Base-by-base conservation (phyloP, 768 basidiomycete genomes). In the Macrolepiota fuliginosa region DNA sequence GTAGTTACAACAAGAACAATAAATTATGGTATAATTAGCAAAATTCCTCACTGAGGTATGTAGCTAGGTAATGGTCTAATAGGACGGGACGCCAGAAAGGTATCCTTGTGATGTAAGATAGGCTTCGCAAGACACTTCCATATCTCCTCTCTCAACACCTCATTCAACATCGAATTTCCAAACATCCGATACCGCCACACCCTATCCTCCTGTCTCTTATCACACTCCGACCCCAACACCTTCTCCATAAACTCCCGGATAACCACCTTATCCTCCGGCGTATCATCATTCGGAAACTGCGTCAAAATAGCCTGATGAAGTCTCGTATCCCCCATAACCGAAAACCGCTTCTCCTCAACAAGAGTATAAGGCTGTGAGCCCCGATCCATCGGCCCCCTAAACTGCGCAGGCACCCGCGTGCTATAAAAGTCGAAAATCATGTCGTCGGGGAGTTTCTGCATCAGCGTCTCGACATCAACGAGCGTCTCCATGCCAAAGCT, bases 241-340 rank as follows among this genome's bases (percentile, higher is more conserved):
- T 65, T 60, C 3, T 72, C 69, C 71, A 77, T 72, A 53, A 77
- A 73, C 1, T 55, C 50, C 17, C 50, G 63, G 12, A 78, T 63
- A 1, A 63, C 35, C 2, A 36, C 40, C 3, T 58, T 35, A 36
- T 67, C 65, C 9, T 62, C 46, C 11, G 49, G 25, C 3, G 27
- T 39, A 36, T 63, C 67, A 32, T 64, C 3, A 59, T 56, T 24
- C 37, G 52, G 45, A 53, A 47, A 25, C 60, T 19, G 47, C 40
- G 50, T 39, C 53, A 32, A 37, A 0, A 71, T 62, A 22, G 71
- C 67, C 9, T 47, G 27, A 40, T 67, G 67, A n/a, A 73, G 63
- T 10, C 61, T 62, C 9, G 54, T 22, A 47, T 75, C 69, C 11
- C 71, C 69, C 13, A 77, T 68, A n/a, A 76, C 69, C 1, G 75